Conservation (phyloP, 257 asterid species). For the Cynanchum wilfordii region DNA sequence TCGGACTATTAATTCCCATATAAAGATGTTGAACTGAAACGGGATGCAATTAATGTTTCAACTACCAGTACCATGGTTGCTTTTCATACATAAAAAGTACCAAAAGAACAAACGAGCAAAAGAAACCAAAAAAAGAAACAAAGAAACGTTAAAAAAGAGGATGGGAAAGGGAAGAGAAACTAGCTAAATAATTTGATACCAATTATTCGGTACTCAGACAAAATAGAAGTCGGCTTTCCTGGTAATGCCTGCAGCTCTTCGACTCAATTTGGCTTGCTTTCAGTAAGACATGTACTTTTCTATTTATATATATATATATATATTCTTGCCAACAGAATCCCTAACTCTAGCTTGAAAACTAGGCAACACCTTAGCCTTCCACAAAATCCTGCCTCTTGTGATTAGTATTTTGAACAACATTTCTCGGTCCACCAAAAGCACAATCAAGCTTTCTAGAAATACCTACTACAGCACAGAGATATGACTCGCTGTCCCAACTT, state of each 20-base stretch:
- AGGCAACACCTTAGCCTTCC: constrained; percentile 5
- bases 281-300: not conserved
- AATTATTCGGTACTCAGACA: constrained; percentile 2
- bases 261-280: not conserved
- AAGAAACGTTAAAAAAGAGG: too few species aligned
- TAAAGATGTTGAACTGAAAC: not conserved
- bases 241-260: constrained; percentile 1
- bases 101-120: too few species aligned
- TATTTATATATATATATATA: not conserved
- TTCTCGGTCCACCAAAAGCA: constrained; percentile 4
- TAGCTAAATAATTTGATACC: constrained; percentile 4
- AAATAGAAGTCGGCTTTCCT: constrained; percentile 4
- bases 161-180: not conserved
- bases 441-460: constrained; percentile 1
- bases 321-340: not conserved
- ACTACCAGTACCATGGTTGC: not conserved
- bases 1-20: too few species aligned
- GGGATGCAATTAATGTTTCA: not conserved
- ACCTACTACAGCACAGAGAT: constrained; percentile 9
- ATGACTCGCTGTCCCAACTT: constrained; percentile 4
- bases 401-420: not conserved
- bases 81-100: not conserved
- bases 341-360: constrained; percentile 7
- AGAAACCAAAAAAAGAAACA: too few species aligned
- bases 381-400: constrained; percentile 10